Percentiles rank a stretch among this genome's conserved stretches.
These are phyloP conservation scores for Thalassiosira oceanica DNA, from an alignment of 352 stramenopile genomes.

Conservation along the genomic window DNA sequence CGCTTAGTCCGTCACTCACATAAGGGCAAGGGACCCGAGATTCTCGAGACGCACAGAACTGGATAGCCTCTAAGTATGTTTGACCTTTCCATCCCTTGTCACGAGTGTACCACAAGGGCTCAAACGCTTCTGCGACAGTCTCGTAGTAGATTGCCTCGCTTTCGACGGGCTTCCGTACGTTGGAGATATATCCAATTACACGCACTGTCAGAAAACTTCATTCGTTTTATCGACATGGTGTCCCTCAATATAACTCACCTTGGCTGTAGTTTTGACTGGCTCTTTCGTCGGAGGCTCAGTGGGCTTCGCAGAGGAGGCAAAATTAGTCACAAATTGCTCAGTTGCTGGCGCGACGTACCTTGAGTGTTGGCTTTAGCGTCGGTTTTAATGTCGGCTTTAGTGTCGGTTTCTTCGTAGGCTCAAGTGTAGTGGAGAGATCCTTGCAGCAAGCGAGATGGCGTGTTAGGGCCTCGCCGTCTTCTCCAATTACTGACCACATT, in stretches of 20 bases:
- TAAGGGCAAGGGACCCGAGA: background rate
- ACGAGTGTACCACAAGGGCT: slow-evolving; percentile 23
- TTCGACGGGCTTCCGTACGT: too few species aligned
- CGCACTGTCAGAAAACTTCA: too few species aligned
- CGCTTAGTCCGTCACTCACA: background rate
- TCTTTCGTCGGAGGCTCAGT: too few species aligned
- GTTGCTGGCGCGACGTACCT: too few species aligned
- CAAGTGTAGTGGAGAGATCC: background rate
- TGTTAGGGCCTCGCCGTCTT: slow-evolving; percentile 28
- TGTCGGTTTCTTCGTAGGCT: background rate
- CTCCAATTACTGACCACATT: slow-evolving; percentile 24
- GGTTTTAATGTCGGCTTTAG: background rate
- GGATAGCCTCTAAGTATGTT: slow-evolving; percentile 16
- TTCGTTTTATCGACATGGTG: too few species aligned
- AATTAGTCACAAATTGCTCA: too few species aligned
- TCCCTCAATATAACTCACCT: too few species aligned
- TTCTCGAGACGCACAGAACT: slow-evolving; percentile 12
- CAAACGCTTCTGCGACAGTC: background rate
- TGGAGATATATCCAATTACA: too few species aligned
- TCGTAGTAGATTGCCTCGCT: background rate
- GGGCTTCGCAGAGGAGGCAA: too few species aligned
- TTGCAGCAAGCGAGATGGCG: slow-evolving; percentile 24
- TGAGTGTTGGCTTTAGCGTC: too few species aligned
- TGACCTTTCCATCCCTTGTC: slow-evolving; percentile 12
- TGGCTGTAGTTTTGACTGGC: too few species aligned